These are phyloP conservation scores for Podaxis sp. DNA, from an alignment of 768 basidiomycete genomes.

Conservation along the genomic window DNA sequence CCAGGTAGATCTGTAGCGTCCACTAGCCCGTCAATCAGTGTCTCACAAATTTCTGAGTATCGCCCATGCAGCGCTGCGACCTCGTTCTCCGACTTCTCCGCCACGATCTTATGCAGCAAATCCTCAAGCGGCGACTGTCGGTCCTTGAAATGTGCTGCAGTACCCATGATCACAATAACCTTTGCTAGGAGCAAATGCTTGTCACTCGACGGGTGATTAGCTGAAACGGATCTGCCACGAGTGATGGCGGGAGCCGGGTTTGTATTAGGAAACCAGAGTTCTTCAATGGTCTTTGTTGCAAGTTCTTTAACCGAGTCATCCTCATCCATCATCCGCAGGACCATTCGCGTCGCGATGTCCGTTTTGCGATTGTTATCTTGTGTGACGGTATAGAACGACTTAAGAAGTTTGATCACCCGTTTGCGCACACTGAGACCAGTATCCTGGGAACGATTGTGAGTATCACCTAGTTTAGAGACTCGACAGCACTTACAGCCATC, in stretches of 20 bases:
- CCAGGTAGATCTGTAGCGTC: constrained; percentile 81
- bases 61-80: constrained; percentile 54
- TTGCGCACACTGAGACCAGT: constrained; percentile 92
- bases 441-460: constrained; percentile 52
- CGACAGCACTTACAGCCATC: constrained; percentile 64
- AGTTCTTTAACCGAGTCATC: constrained; percentile 95
- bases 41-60: constrained; percentile 83
- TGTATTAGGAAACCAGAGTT: constrained; percentile 75
- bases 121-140: constrained; percentile 83
- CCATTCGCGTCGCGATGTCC: constrained; percentile 81
- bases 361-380: constrained; percentile 57
- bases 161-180: constrained; percentile 82
- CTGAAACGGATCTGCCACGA: constrained; percentile 30
- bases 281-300: constrained; percentile 85
- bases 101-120: constrained; percentile 78
- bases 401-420: constrained; percentile 92
- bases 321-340: constrained; percentile 85
- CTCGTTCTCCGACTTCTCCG: constrained; percentile 62
- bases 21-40: constrained; percentile 82
- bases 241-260: constrained; percentile 28
- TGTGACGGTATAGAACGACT: constrained; percentile 71
- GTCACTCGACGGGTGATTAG: constrained; percentile 35
- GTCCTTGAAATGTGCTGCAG: constrained; percentile 79
- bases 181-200: constrained; percentile 59
- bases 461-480: not conserved